These are phyloP conservation scores for Margaritispora aquatica DNA, from an alignment of 495 filamentous ascomycete species.

Conservation along the genomic window DNA sequence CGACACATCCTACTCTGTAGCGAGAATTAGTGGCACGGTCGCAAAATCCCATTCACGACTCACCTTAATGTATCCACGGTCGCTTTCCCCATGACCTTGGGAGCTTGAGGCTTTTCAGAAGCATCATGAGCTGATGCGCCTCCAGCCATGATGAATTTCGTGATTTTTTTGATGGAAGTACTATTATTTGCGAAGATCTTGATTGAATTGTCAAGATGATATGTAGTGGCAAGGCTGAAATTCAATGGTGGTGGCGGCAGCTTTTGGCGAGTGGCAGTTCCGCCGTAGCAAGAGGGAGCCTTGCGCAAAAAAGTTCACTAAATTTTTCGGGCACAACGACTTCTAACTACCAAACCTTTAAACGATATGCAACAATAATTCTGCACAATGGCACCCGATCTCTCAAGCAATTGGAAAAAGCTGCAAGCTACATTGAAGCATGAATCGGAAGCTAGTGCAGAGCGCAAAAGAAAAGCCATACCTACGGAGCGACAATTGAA, in stretches of 20 bases:
- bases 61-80: conserved; percentile 26
- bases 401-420: conserved; percentile 69
- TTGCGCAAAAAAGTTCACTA: background rate
- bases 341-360: background rate
- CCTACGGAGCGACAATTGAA: conserved; percentile 18
- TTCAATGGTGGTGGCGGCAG: background rate
- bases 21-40: conserved; percentile 25
- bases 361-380: conserved; percentile 2
- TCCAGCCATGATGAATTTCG: conserved; percentile 20
- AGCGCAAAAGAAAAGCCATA: conserved; percentile 26
- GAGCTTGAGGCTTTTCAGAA: conserved; percentile 20
- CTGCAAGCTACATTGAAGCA: conserved; percentile 59
- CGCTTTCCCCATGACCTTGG: conserved; percentile 22
- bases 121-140: conserved; percentile 16
- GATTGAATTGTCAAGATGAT: conserved; percentile 1
- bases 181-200: conserved; percentile 8
- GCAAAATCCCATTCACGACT: conserved; percentile 6
- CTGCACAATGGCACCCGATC: conserved; percentile 26
- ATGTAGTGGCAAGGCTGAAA: conserved; percentile 20
- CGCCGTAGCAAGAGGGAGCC: too few relatives aligned
- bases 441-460: conserved; percentile 32
- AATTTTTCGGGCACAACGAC: background rate
- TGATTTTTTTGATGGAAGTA: conserved; percentile 17
- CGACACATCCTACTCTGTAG: conserved; percentile 45
- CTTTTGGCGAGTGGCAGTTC: conserved; percentile 2